Evolutionary conservation across 192 early-diverging fungal species (phyloP).

Genomic region (Linnemannia hyalina): DNA sequence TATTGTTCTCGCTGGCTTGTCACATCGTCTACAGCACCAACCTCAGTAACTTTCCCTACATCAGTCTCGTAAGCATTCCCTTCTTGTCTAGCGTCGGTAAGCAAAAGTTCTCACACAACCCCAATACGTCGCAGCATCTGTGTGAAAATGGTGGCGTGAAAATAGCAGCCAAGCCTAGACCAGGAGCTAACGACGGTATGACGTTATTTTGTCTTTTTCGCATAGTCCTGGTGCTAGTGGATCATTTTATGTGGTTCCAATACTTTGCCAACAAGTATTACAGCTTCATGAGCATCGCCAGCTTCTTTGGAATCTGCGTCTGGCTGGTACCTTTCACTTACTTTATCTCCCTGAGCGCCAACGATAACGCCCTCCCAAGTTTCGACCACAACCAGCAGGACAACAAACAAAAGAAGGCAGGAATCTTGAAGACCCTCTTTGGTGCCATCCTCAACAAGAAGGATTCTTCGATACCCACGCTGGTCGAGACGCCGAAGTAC

Average conservation of each 20-base stretch:
- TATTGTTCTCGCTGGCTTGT: conserved; percentile 78
- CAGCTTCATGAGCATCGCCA: conserved; percentile 84
- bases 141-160: background rate
- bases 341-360: conserved; percentile 94
- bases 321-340: conserved; percentile 95
- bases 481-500: conserved; percentile 43
- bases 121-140: background rate
- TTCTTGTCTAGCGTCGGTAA: conserved; percentile 90
- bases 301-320: conserved; percentile 94
- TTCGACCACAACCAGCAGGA: conserved; percentile 57
- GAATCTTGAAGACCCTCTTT: conserved; percentile 45
- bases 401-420: conserved; percentile 46
- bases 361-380: conserved; percentile 84
- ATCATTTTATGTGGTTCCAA: conserved; percentile 97
- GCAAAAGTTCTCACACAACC: conserved; percentile 6
- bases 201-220: background rate
- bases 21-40: conserved; percentile 87
- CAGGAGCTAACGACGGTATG: no score
- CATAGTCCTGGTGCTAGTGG: conserved; percentile 79
- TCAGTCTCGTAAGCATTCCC: conserved; percentile 76
- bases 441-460: conserved; percentile 41
- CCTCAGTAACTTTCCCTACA: conserved; percentile 85
- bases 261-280: conserved; percentile 83
- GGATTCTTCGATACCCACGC: conserved; percentile 17
- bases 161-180: no score